Evolutionary conservation across 2,329 filamentous ascomycete genomes (phyloP), one percentile per base, ranked within the genome.

Genomic region (Aspergillus novofumigatus): DNA sequence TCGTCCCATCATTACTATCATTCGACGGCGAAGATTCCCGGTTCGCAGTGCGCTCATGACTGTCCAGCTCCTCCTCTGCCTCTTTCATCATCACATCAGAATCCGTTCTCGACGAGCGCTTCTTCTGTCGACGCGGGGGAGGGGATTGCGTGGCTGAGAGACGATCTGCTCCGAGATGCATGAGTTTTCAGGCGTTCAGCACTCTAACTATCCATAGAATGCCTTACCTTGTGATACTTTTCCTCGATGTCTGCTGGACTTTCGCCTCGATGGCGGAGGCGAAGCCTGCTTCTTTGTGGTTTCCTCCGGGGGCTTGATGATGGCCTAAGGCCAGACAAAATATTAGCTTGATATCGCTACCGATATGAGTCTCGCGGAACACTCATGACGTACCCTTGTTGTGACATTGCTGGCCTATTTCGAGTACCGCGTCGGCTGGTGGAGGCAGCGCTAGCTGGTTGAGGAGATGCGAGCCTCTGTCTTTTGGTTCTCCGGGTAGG

Each of bases 21-120:
- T 87, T 88, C 26, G 74, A 65, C 58, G 72, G 78, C 2, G 85
- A 83, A 9, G 84, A 80, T 44, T 87, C 84, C 47, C 83, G 81
- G 28, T 87, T 78, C 42, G 77, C 75, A 20, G 71, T 71, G 50
- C 67, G 68, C 20, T 74, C 74, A 55, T 67, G 64, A 48, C 72
- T 72, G 49, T 74, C 67, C 26, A 80, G 71, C 28, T 77, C 72
- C 49, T 84, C 86, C 57, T 88, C 86, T 32, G 82, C 85, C 58
- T 89, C 87, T 51, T 85, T 86, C 86, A 92, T 92, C 32, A 81
- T 76, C 52, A 85, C 84, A 71, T 92, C 89, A 63, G 87, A 80
- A 58, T 88, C 85, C 63, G 65, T 78, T 73, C 74, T 82, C 69
- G 70, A 71, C 75, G 67, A 75, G 68, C 65, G 81, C 75, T 74